phyloP scores from a whole-genome alignment of 345 rosid species.

The Citrus medica region DNA sequence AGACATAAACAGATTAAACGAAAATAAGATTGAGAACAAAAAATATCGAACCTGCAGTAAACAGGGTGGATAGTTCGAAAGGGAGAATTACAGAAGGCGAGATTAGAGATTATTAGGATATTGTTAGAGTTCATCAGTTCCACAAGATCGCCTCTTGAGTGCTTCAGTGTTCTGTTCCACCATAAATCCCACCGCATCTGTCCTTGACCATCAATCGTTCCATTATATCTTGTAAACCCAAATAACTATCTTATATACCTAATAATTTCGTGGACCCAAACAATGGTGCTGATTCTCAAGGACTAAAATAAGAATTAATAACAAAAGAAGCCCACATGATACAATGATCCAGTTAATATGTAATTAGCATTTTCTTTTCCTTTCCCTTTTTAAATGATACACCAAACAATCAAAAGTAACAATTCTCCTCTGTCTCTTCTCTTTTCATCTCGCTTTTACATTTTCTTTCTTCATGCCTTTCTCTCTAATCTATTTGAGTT shows the following conservation, averaged over 20 bases:
- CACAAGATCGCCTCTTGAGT: conserved; percentile 94
- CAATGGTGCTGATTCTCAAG: neutral
- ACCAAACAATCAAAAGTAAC: neutral
- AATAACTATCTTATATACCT: neutral
- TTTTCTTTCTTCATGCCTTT: neutral
- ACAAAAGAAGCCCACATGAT: neutral
- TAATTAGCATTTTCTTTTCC: neutral
- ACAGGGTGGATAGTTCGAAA: conserved; percentile 96
- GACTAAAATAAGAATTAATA: neutral
- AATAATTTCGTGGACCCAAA: neutral
- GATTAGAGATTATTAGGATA: conserved; percentile 69
- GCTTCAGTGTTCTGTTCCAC: conserved; percentile 89
- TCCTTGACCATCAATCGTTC: conserved; percentile 95
- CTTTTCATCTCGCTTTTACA: neutral
- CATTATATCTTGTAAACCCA: conserved; percentile 65
- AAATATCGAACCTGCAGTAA: conserved; percentile 70
- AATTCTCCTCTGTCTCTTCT: neutral
- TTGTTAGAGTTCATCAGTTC: conserved; percentile 77
- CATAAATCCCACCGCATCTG: conserved; percentile 98
- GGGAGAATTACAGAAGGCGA: conserved; percentile 80
- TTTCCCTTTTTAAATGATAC: neutral
- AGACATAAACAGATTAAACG: neutral
- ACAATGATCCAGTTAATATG: neutral
- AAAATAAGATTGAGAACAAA: neutral
- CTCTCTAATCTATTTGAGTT: neutral